Base-by-base conservation (phyloP, 345 rosid species). In the Lepidium sativum region DNA sequence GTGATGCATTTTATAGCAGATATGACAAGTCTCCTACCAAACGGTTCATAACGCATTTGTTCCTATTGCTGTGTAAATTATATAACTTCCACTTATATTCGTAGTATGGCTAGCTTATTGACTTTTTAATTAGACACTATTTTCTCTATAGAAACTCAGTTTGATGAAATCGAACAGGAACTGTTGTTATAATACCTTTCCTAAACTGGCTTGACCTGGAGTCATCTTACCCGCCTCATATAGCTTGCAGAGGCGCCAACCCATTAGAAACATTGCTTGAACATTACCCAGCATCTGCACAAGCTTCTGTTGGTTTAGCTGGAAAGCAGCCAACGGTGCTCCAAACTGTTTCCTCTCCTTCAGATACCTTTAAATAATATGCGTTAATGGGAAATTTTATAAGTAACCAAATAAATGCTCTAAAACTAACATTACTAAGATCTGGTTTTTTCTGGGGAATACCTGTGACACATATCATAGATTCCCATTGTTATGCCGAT, bases 391-490 rank as follows among this genome's bases (percentile, higher is more conserved):
- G 6, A 14, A 16, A 17, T 43, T 18, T 20, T 25, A 12, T 11
- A 41, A 42, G 29, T 58, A 32, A 8, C 6, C 8, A 37, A 37
- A 38, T 18, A 1, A 70, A 52, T 16, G 39, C 71, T 53, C 37
- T 27, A 27, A 50, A 31, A 40, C 34, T 45, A 40, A 8, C 47
- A n/a, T 43, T 35, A 20, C 35, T 15, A 34, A 51, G 25, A 3
- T 57, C 16, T 2, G 58, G 49, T 27, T 51, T 61, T 43, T 58
- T 42, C 60, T 5, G 0, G 0, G 47, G 4, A 35, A 48, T 83
- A 92, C 96, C 98, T 87, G 77, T 83, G 92, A 63, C 99, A 94
- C 91, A 94, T 88, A 69, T 90, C 97, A 65, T 90, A 94, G 69
- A 88, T 75, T 14, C 99, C 97, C 99, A 90, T 94, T 25, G 95